A percentile compares a stretch with the other conserved stretches of the same genome.
These are phyloP conservation scores for Quercus parvula DNA, from an alignment of 306 rosid species.

Conservation along the genomic window DNA sequence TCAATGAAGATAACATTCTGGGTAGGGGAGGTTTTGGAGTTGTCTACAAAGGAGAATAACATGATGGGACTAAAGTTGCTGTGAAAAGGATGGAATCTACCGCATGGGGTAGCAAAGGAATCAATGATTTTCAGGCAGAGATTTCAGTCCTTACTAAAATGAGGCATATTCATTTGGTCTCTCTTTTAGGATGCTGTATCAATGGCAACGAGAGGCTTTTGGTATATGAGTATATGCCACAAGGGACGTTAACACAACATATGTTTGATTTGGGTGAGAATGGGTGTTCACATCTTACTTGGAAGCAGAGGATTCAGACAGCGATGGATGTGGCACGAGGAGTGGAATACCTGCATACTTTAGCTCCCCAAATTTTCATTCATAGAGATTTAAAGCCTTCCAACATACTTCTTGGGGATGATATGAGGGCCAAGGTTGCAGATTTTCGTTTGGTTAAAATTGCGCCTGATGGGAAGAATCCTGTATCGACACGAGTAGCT, in stretches of 20 bases:
- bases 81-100: constrained; percentile 80
- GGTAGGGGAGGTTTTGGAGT: constrained; percentile 94
- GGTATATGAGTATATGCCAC: constrained; percentile 89
- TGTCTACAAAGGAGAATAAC: constrained; percentile 77
- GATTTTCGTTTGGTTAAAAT: constrained; percentile 80
- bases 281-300: constrained; percentile 56
- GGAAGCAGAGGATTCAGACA: constrained; percentile 74
- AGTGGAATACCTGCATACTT: constrained; percentile 79
- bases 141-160: constrained; percentile 75
- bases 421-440: constrained; percentile 90
- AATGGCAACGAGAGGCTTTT: constrained; percentile 76
- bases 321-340: constrained; percentile 94
- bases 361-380: constrained; percentile 88
- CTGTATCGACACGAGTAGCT: constrained; percentile 74
- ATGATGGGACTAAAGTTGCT: constrained; percentile 75
- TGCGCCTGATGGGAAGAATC: constrained; percentile 73
- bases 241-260: constrained; percentile 78
- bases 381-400: constrained; percentile 91
- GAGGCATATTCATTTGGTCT: constrained; percentile 84
- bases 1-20: constrained; percentile 61
- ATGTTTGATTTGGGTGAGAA: constrained; percentile 61
- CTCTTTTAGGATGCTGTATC: constrained; percentile 72
- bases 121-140: constrained; percentile 77
- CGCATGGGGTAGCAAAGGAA: constrained; percentile 54
- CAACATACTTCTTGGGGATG: constrained; percentile 76